Evolutionary conservation across 768 basidiomycete species (phyloP), one percentile per base, ranked within the genome.

Genomic region (Mycena latifolia): DNA sequence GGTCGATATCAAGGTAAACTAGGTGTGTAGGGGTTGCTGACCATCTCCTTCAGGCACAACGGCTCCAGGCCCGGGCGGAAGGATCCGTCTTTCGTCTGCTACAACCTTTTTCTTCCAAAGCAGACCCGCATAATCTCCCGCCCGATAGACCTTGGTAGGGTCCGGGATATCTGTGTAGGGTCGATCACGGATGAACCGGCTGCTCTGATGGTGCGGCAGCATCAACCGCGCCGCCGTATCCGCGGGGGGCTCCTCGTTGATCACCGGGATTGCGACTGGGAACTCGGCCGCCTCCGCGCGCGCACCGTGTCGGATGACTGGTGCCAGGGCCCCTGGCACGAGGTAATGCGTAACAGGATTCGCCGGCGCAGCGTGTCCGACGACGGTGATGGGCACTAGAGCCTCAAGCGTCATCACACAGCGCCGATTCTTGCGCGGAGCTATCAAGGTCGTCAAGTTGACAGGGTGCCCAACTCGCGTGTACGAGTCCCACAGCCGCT

Each of bases 51-150:
- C 46, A 11, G 31, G 31, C 11, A 25, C 46, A 25, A 25, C 46
- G 11, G 12, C 22, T 47, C 11, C 46, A 15, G 22, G 2, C 22
- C 7, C 2, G 24, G 27, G 27, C 15, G 48, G 61, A 18, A 22
- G 29, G 14, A 61, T 29, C 18, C 61, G 41, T 12, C 51, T 24
- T 25, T 54, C 53, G 7, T 48, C 47, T 14, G 61, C 61, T 5
- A 63, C 53, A 2, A 63, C 24, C 28, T 63, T 63, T n/a, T 63
- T 63, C 35, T 41, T 63, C 61, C 61, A 63, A 12, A 63, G 61
- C 25, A 63, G 35, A n/a, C 53, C 61, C 17, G 47, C 61, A 47
- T 63, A 63, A 22, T 41, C 15, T 47, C 54, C 61, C 17, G 9
- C 0, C 10, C 24, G n/a, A 50, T 60, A 66, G 5, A 14, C 12